Evolutionary conservation across 345 rosid species (phyloP).

Genomic region (Acer yangbiense): DNA sequence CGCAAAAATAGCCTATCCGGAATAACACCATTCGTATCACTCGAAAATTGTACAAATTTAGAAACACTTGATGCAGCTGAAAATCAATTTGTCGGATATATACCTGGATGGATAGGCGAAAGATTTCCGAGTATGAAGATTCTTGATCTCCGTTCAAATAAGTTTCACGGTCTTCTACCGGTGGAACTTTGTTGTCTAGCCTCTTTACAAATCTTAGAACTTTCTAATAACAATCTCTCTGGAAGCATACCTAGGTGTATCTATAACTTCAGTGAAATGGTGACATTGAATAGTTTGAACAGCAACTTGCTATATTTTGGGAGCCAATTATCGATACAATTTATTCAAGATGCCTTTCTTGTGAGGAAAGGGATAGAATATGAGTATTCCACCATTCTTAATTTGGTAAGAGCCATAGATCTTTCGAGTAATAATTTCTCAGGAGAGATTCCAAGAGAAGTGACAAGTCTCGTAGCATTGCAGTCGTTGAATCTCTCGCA

Average conservation of each 20-base stretch:
- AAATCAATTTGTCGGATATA: background rate
- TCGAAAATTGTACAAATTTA: background rate
- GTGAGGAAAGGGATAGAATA: no score
- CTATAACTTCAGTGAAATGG: no score
- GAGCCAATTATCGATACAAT: no score
- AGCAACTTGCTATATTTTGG: no score
- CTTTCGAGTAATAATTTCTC: constrained; percentile 11
- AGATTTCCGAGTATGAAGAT: background rate
- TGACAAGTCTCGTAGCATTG: background rate
- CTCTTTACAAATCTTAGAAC: no score
- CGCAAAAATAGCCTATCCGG: constrained; percentile 19
- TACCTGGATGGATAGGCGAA: constrained; percentile 13
- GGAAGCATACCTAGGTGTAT: no score
- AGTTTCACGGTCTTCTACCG: background rate
- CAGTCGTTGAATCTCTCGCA: background rate
- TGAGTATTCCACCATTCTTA: no score
- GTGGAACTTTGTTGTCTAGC: no score
- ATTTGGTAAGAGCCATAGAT: constrained; percentile 23
- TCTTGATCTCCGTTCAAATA: constrained; percentile 19
- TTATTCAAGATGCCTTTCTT: no score
- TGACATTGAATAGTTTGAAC: no score
- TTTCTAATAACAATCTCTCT: no score
- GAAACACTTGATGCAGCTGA: background rate
- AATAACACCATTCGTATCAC: background rate
- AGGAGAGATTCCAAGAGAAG: background rate